Evolutionary conservation across 495 filamentous ascomycete species (phyloP), one percentile per base, ranked within the genome.

Genomic region (Xylaria bambusicola): DNA sequence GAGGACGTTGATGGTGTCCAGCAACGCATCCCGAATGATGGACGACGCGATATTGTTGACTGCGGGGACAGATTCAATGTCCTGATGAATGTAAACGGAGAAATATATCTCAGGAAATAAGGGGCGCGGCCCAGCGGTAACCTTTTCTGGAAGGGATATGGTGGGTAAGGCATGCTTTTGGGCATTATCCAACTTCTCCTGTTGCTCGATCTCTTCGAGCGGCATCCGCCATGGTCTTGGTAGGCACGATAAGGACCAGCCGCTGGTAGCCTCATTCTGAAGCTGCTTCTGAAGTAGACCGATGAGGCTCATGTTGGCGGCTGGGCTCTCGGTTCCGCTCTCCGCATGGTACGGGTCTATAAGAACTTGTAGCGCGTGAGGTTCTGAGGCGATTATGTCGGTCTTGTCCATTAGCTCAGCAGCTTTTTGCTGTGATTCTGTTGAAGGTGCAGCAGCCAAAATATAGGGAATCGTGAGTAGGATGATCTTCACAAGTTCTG

Each of bases 401-500:
- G 95, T 97, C 73, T 93, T 96, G 42, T 92, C 88, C 63, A 99
- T 83, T n/a, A 98, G 77, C 18, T 86, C 83, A 0, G 77, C 73
- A 12, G 92, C 92, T 62, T 89, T 86, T 36, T 85, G 78, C 62
- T 88, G 82, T 57, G 86, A 85, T 21, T 81, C 82, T 38, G 81
- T 76, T 6, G 80, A 82, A 44, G 77, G 77, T 12, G 88, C 83
- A 2, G 90, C 86, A 40, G 87, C 84, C 79, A 97, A 86, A 36
- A 93, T 79, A 72, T 97, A 99, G 6, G 94, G 93, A 58, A 98
- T 88, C 0, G 92, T 94, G 40, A 96, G 84, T 38, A 97, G 83
- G 56, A 97, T 95, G 62, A 97, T 90, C 73, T 97, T 97, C 68
- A 96, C 91, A 44, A 99, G 82, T 74, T 98, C 94, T 31, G 86